Conservation (phyloP, 495 filamentous ascomycete species). For the Neurospora sp. region DNA sequence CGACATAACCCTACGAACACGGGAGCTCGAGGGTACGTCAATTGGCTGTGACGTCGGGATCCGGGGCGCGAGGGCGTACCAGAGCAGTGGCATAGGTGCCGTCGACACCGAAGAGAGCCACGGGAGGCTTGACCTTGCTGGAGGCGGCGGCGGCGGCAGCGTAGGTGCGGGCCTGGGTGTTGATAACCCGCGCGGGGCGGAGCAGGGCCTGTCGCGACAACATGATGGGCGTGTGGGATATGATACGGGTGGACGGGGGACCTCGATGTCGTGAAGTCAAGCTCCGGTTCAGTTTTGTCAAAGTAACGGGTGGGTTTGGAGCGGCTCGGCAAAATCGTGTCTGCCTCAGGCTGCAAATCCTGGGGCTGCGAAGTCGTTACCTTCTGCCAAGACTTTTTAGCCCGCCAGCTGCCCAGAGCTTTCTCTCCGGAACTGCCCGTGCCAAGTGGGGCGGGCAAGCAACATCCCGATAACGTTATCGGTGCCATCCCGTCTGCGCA, state of each 20-base stretch:
- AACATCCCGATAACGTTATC: background rate
- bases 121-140: slow-evolving; percentile 67
- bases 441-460: background rate
- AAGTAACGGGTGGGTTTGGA: slow-evolving; percentile 21
- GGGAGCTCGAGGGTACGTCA: background rate
- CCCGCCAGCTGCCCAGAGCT: background rate
- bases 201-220: slow-evolving; percentile 51
- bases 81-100: slow-evolving; percentile 96
- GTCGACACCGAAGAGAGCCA: slow-evolving; percentile 89
- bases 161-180: slow-evolving; percentile 52
- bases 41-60: slow-evolving; percentile 8
- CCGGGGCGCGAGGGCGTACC: slow-evolving; percentile 47
- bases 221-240: slow-evolving; percentile 41
- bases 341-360: slow-evolving; percentile 21
- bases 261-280: slow-evolving; percentile 26
- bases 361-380: background rate
- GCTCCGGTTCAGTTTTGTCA: slow-evolving; percentile 21
- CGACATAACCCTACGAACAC: background rate
- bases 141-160: slow-evolving; percentile 53
- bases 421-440: background rate
- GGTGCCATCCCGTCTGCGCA: background rate
- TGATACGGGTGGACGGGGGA: slow-evolving; percentile 20
- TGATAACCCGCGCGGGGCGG: slow-evolving; percentile 38
- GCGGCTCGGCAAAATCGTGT: slow-evolving; percentile 21
- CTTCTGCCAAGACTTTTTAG: background rate